Evolutionary conservation across 2,329 filamentous ascomycete species (phyloP).

Genomic region (Xylariomycetidae sp.): DNA sequence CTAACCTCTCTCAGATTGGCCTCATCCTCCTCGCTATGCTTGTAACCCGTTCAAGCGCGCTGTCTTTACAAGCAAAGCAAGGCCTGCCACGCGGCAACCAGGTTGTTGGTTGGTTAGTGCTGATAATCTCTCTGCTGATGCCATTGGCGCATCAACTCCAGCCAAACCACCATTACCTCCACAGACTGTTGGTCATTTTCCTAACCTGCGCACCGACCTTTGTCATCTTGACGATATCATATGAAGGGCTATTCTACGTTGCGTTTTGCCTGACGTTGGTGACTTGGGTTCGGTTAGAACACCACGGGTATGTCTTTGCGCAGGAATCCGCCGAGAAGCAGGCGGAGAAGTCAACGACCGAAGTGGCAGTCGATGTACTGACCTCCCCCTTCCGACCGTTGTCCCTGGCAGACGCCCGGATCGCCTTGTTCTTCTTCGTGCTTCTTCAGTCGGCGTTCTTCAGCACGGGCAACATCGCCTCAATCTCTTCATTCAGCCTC

Average conservation of each 20-base stretch:
- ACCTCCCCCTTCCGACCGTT: constrained; percentile 55
- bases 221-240: constrained; percentile 93
- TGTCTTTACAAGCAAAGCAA: constrained; percentile 75
- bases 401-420: constrained; percentile 74
- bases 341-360: constrained; percentile 13
- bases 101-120: constrained; percentile 73
- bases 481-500: constrained; percentile 85
- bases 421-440: constrained; percentile 91
- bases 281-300: constrained; percentile 88
- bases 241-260: constrained; percentile 94
- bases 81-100: constrained; percentile 87
- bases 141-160: constrained; percentile 76
- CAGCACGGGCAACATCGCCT: constrained; percentile 92
- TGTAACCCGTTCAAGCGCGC: constrained; percentile 80
- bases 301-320: constrained; percentile 56
- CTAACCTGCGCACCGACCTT: constrained; percentile 89
- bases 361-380: constrained; percentile 10
- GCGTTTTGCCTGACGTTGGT: constrained; percentile 77
- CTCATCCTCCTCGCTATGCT: constrained; percentile 74
- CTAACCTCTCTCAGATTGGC: constrained; percentile 48
- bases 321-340: constrained; percentile 16
- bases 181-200: constrained; percentile 83
- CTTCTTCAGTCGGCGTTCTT: constrained; percentile 95
- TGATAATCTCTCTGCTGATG: constrained; percentile 72
- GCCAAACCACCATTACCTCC: constrained; percentile 82